Conservation (phyloP, 2,329 filamentous ascomycete species). For the Trichoderma oligosporum region DNA sequence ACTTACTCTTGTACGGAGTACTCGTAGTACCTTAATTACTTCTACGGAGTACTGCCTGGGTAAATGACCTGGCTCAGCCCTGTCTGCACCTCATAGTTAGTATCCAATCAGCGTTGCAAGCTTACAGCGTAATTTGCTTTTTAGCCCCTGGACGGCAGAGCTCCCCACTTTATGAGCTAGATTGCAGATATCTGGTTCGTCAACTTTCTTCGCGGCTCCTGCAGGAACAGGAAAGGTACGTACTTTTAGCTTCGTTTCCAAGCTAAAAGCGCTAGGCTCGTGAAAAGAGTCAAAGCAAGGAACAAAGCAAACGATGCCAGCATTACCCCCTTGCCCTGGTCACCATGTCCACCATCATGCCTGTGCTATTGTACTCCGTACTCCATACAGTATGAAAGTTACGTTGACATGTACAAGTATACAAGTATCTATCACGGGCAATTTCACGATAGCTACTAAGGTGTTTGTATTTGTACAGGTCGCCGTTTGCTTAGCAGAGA, state of each 20-base stretch:
- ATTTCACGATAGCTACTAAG: constrained; percentile 9
- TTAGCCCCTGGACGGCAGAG: constrained; percentile 9
- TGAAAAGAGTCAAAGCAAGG: too few species aligned
- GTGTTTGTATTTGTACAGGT: too few species aligned
- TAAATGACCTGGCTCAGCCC: constrained; percentile 12
- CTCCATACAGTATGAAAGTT: too few species aligned
- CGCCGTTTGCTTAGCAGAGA: too few species aligned
- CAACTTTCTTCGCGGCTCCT: neutral
- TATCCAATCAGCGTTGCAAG: constrained; percentile 16
- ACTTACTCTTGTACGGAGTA: too few species aligned
- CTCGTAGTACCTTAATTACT: neutral
- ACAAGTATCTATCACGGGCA: too few species aligned
- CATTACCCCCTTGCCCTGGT: neutral
- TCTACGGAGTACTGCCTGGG: too few species aligned
- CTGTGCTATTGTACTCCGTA: too few species aligned
- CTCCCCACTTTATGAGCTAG: constrained; percentile 2
- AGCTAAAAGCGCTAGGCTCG: too few species aligned
- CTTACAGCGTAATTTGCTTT: constrained; percentile 21
- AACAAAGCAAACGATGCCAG: neutral
- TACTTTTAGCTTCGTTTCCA: too few species aligned
- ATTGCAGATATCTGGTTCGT: constrained; percentile 12
- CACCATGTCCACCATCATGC: neutral
- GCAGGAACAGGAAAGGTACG: constrained; percentile 9
- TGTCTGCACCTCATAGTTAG: constrained; percentile 2
- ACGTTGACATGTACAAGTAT: too few species aligned